A percentile compares a stretch with the other conserved stretches of the same genome.
phyloP scores from a whole-genome alignment of 169 alveolate species.

The Pseudocohnilembus persalinus region DNA sequence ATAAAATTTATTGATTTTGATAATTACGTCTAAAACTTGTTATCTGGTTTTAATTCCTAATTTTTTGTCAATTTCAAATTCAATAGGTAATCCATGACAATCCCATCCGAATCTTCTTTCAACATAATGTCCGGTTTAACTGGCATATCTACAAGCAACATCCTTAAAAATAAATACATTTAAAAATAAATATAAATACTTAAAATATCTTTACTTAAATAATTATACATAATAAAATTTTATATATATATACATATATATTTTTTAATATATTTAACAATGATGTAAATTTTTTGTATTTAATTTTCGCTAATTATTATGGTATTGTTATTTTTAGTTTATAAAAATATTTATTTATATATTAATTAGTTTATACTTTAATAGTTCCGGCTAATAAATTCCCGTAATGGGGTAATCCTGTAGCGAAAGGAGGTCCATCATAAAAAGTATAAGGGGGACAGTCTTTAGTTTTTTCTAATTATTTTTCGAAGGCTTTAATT shows the following conservation, averaged over 20 bases:
- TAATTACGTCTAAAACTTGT: constrained; percentile 82
- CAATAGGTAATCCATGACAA: constrained; percentile 99
- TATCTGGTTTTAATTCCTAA: constrained; percentile 88
- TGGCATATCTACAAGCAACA: constrained; percentile 97
- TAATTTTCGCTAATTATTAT: too few relatives aligned
- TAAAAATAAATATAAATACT: too few relatives aligned
- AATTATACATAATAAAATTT: too few relatives aligned
- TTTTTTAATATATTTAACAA: background rate
- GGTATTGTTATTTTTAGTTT: background rate
- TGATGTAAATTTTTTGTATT: background rate
- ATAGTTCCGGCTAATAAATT: constrained; percentile 99
- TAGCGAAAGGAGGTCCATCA: constrained; percentile 99
- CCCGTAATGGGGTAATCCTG: constrained; percentile 99
- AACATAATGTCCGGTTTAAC: constrained; percentile 95
- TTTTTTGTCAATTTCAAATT: constrained; percentile 96
- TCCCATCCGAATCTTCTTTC: constrained; percentile 99
- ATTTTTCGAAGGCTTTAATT: constrained; percentile 76
- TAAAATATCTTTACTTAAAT: too few relatives aligned
- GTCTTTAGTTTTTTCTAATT: constrained; percentile 72
- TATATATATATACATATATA: too few relatives aligned
- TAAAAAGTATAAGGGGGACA: constrained; percentile 94
- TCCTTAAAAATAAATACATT: constrained; percentile 79
- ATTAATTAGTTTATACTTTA: constrained; percentile 71
- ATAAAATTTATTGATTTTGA: too few relatives aligned
- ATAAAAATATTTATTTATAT: too few relatives aligned